phyloP scores from a whole-genome alignment of 192 early-diverging fungal genomes.

The Gonapodya sp. region DNA sequence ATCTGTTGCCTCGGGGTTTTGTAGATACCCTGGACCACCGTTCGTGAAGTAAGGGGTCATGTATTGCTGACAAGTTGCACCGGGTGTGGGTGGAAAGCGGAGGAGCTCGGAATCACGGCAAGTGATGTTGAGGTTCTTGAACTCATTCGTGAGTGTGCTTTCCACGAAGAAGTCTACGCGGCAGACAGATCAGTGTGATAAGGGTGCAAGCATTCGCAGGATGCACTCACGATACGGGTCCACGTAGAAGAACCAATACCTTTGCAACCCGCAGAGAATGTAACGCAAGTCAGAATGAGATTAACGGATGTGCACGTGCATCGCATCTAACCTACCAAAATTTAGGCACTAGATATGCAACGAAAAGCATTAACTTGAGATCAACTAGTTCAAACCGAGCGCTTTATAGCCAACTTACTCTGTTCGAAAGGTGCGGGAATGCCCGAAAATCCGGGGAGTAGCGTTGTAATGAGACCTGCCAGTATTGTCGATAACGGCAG shows the following conservation, averaged over 20 bases:
- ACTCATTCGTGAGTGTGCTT: neutral
- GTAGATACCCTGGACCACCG: constrained; percentile 3
- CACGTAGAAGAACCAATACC: neutral
- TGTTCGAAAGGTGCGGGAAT: neutral
- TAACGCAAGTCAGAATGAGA: no score
- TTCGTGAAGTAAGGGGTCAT: constrained; percentile 1
- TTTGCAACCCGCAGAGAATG: no score
- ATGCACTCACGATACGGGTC: neutral
- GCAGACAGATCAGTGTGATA: neutral
- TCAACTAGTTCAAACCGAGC: no score
- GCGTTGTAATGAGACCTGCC: neutral
- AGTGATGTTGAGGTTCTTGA: neutral
- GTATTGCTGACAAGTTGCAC: neutral
- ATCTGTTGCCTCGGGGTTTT: neutral
- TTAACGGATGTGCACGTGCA: no score
- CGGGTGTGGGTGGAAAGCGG: neutral
- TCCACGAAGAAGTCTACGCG: neutral
- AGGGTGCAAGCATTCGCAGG: neutral
- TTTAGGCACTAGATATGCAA: neutral
- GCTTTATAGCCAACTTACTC: neutral
- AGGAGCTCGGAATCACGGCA: neutral
- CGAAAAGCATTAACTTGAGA: neutral
- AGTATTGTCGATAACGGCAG: neutral
- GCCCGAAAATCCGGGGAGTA: neutral
- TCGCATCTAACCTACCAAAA: no score